Conservation (phyloP, 331 rosid species). For the Ulmus americana region DNA sequence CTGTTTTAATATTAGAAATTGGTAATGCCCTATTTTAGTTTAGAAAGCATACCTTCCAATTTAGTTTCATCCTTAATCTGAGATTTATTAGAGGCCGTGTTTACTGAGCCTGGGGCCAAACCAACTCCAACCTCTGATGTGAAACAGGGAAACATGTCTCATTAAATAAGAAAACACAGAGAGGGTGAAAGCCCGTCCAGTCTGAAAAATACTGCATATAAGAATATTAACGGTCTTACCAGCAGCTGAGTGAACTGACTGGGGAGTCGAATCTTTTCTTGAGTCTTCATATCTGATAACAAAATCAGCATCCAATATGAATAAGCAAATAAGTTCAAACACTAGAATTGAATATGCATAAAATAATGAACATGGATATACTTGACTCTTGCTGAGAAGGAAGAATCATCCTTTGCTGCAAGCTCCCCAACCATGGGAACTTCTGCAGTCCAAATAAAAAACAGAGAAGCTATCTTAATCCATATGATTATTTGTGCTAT, state of each 20-base stretch:
- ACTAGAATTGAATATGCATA: constrained; percentile 5
- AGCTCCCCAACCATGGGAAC: constrained; percentile 43
- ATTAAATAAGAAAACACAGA: constrained; percentile 1
- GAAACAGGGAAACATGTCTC: constrained; percentile 5
- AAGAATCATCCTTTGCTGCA: constrained; percentile 50
- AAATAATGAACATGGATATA: constrained; percentile 21
- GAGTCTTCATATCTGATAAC: constrained; percentile 55
- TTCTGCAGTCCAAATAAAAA: constrained; percentile 40
- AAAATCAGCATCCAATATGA: neutral
- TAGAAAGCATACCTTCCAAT: constrained; percentile 55
- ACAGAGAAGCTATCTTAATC: neutral
- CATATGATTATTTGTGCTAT: neutral
- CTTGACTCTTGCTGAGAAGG: constrained; percentile 44
- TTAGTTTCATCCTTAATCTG: constrained; percentile 44
- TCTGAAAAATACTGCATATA: constrained; percentile 1
- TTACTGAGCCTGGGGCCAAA: constrained; percentile 39
- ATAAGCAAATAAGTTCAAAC: constrained; percentile 21
- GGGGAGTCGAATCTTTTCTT: constrained; percentile 34
- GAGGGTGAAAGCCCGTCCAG: constrained; percentile 5
- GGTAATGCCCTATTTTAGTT: neutral
- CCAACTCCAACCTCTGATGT: constrained; percentile 22
- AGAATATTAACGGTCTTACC: constrained; percentile 39
- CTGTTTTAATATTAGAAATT: neutral
- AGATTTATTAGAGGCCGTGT: constrained; percentile 41
- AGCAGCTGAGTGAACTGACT: constrained; percentile 40